Evolutionary conservation across 2,329 filamentous ascomycete species (phyloP).

Genomic region (Hypoxylon sp.): DNA sequence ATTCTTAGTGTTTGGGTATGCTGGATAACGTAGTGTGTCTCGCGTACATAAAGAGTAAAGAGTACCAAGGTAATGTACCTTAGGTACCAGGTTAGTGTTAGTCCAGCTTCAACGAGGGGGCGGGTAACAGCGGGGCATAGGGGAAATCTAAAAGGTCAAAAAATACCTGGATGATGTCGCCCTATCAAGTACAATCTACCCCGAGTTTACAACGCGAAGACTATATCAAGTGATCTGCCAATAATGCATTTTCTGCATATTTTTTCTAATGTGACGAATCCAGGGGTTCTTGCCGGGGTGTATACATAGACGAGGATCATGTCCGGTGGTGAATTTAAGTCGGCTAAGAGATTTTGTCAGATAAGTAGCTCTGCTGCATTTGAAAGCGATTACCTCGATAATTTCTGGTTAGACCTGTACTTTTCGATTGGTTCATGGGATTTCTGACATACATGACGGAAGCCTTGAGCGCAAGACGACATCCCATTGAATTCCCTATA

Average conservation of each 20-base stretch:
- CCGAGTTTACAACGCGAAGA: conserved; percentile 9
- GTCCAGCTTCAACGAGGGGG: conserved; percentile 14
- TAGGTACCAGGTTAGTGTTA: neutral
- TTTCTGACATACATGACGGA: conserved; percentile 36
- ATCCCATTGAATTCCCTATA: conserved; percentile 2
- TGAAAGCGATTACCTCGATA: neutral
- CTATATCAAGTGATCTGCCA: conserved; percentile 32
- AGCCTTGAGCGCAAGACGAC: conserved; percentile 13
- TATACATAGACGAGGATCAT: conserved; percentile 12
- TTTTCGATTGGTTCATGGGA: conserved; percentile 21
- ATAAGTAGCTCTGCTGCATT: neutral
- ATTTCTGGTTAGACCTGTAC: conserved; percentile 6
- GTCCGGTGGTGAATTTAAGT: neutral
- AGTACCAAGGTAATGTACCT: conserved; percentile 2
- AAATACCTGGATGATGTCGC: neutral
- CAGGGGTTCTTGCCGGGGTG: conserved; percentile 8
- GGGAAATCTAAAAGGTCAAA: conserved; percentile 11
- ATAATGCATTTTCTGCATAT: conserved; percentile 31
- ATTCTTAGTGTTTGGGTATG: conserved; percentile 20
- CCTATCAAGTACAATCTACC: conserved; percentile 8
- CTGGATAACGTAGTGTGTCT: conserved; percentile 8
- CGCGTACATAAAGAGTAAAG: conserved; percentile 13
- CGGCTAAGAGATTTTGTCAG: conserved; percentile 14
- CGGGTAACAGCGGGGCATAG: conserved; percentile 41
- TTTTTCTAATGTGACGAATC: conserved; percentile 6